Conservation (phyloP, 495 filamentous ascomycete species). For the Penicillium bovifimosum region DNA sequence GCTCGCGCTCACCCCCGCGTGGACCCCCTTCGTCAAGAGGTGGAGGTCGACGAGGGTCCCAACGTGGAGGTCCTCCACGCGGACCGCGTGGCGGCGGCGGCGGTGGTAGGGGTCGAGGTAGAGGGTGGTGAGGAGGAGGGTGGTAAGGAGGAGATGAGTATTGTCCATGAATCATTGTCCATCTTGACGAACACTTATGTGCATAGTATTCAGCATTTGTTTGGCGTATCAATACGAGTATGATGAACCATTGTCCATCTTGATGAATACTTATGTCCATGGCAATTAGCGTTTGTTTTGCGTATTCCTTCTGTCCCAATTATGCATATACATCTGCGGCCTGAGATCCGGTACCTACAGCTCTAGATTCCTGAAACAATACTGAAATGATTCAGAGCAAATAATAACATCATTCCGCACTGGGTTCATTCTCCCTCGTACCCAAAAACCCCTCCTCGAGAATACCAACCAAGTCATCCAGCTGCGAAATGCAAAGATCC, state of each 20-base stretch:
- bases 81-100: neutral
- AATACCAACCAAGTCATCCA: constrained; percentile 68
- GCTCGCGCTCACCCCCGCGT: neutral
- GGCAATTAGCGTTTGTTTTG: neutral
- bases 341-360: no score
- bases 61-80: constrained; percentile 1
- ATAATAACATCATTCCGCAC: neutral
- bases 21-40: neutral
- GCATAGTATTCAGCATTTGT: neutral
- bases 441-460: constrained; percentile 61
- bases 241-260: neutral
- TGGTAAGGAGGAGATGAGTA: neutral
- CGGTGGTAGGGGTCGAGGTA: neutral
- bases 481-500: constrained; percentile 57
- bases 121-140: neutral
- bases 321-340: neutral
- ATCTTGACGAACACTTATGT: neutral
- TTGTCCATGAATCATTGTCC: neutral
- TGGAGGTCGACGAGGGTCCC: neutral
- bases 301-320: neutral
- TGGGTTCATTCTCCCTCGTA: constrained; percentile 11
- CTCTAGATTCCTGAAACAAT: no score
- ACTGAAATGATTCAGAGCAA: neutral
- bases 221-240: no score
- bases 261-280: neutral